Percentiles rank a stretch among this genome's conserved stretches.
These are phyloP conservation scores for Saccharomyces hybrid DNA, from an alignment of 1,139 yeast genomes.

Conservation along the genomic window DNA sequence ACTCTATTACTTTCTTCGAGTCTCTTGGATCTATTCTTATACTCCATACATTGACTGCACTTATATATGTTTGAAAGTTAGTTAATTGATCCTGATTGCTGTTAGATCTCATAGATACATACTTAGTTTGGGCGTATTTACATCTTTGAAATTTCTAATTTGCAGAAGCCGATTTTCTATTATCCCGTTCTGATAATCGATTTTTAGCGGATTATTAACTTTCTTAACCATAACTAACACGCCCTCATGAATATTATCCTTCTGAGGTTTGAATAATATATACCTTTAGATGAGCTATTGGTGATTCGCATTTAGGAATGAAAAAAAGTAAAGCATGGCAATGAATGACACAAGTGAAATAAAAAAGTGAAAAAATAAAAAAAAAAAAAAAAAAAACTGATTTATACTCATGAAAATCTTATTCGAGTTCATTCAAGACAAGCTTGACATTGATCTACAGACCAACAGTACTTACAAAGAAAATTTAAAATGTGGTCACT, in stretches of 20 bases:
- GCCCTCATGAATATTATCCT: neutral
- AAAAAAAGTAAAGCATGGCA: neutral
- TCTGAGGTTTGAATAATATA: neutral
- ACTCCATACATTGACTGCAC: constrained; percentile 48
- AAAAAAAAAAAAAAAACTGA: neutral
- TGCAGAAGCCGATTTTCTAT: constrained; percentile 46
- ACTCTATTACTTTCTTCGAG: constrained; percentile 35
- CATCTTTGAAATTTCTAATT: constrained; percentile 33
- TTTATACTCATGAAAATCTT: neutral
- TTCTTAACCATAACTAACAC: constrained; percentile 32
- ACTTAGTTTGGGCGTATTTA: constrained; percentile 34
- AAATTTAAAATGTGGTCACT: neutral
- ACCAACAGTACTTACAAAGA: neutral
- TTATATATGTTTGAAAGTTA: constrained; percentile 3
- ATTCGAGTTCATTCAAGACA: neutral
- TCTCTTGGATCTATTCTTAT: constrained; percentile 40
- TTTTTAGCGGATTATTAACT: constrained; percentile 28
- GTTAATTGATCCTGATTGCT: neutral
- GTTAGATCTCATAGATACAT: constrained; percentile 9
- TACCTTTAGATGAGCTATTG: neutral
- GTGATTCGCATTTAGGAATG: neutral
- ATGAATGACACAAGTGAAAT: neutral
- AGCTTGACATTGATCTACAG: neutral
- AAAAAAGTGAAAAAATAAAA: neutral
- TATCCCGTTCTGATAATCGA: constrained; percentile 45